phyloP scores from a whole-genome alignment of 306 rosid genomes.

The Prunus salicina region DNA sequence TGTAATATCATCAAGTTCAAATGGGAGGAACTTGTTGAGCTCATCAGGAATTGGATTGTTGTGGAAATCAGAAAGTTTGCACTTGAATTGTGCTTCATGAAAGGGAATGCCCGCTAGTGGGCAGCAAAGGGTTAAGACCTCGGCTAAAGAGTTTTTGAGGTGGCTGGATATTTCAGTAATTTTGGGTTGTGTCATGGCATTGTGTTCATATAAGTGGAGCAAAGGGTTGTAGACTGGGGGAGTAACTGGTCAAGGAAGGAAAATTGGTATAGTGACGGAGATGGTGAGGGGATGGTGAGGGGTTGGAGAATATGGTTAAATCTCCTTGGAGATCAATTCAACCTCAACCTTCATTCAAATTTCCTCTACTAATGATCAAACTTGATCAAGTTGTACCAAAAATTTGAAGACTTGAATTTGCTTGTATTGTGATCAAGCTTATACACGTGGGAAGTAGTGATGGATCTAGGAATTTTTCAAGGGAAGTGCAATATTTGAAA shows the following conservation, averaged over 20 bases:
- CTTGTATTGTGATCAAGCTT: too few species aligned
- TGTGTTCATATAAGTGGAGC: slow-evolving; percentile 24
- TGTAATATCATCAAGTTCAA: slow-evolving; percentile 12
- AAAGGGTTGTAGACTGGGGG: slow-evolving; percentile 35
- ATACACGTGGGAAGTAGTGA: too few species aligned
- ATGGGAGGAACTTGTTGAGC: slow-evolving; percentile 19
- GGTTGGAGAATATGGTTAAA: slow-evolving; percentile 25
- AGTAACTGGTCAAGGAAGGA: slow-evolving; percentile 44
- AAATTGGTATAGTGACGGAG: slow-evolving; percentile 40
- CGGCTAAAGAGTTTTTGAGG: slow-evolving; percentile 24
- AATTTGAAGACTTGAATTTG: too few species aligned
- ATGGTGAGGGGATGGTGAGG: slow-evolving; percentile 29
- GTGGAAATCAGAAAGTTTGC: background rate
- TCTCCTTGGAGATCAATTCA: background rate
- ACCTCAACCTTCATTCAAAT: background rate
- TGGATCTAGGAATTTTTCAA: too few species aligned
- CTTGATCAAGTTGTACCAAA: too few species aligned
- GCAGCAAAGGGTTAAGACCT: slow-evolving; percentile 14
- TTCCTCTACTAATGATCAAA: too few species aligned
- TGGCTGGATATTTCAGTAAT: slow-evolving; percentile 8
- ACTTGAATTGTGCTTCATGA: slow-evolving; percentile 13
- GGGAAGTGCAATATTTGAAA: too few species aligned
- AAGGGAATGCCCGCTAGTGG: slow-evolving; percentile 33
- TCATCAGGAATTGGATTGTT: background rate
- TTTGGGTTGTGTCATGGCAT: too few species aligned